Evolutionary conservation across 495 filamentous ascomycete species (phyloP), one percentile per base, ranked within the genome.

Genomic region (Saxispiralis lemnorum): DNA sequence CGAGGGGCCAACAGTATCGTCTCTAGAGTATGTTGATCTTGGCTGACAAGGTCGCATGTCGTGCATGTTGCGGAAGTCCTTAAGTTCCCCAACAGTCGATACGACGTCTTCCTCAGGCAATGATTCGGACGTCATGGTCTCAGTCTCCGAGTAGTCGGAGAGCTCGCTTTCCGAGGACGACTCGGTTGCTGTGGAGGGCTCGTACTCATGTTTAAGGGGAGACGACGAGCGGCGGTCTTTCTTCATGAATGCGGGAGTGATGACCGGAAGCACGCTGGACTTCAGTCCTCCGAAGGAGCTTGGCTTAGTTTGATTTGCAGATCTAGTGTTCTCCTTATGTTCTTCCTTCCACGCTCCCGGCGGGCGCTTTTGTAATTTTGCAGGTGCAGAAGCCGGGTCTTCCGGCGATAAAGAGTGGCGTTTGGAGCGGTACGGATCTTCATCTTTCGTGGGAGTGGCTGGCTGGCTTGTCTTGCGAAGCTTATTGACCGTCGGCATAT

Each of bases 181-280:
- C 37, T 64, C 44, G 55, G 81, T 81, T 40, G 73, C 74, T 33
- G 83, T 87, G 1, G 89, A 96, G 2, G 92, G 92, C 50, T 84
- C 81, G 53, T 94, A 99, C 63, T 99, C 86, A 53, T 95, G 89
- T 61, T 99, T 99, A 45, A 99, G 67, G 7, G 92, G 92, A 7
- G 92, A 96, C 4, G 92, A 96, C 19, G 77, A 80, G 6, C 83
- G 72, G 21, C 88, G 70, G 52, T 56, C 31, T 57, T 51, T 30
- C 62, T 56, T 45, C 52, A 43, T 51, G 53, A 35, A 56, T 35
- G 9, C 49, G 7, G 62, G 60, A 11, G 59, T 62, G 42, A 63
- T 59, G 12, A 49, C 48, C 5, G 48, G 46, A 10, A 49, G 17
- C n/a, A 50, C 36, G 65, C 58, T 44, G 65, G 58, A 51, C 56